Base-by-base conservation (phyloP, 2,329 filamentous ascomycete genomes). In the Purpureocillium lavendulum region DNA sequence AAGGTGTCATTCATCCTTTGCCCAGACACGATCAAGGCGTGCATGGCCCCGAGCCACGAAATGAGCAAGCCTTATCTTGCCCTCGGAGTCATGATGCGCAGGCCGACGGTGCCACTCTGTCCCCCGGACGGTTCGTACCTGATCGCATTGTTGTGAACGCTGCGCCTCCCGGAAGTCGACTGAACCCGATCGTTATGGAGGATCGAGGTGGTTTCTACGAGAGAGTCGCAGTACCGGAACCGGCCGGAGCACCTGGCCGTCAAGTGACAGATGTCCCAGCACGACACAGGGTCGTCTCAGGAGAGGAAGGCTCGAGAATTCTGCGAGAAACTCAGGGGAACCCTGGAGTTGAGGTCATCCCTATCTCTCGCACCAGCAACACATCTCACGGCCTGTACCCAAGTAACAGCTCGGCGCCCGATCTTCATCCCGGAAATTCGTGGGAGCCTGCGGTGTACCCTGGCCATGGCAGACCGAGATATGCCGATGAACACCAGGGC, bases 161-260 rank as follows among this genome's bases (percentile, higher is more conserved):
- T 36, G 46, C 52, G 39, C 51, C 56, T 34, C 51, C 51, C 14
- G 61, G 58, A 38, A 52, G 49, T 17, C 52, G 52, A 30, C 49
- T 49, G n/a, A 58, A 55, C 16, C 57, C 57, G 14, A 53, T 64
- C 35, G 39, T 63, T 45, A 65, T 66, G 61, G 60, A 65, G 44
- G 59, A 65, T 47, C 54, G 60, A 24, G 60, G 59, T 40, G 58
- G 59, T 13, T 62, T 63, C 39, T 60, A 51, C 43, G 61, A 61
- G 44, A 59, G 56, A 40, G 50, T 63, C 29, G 44, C 48, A 41
- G 45, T 8, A 10, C 21, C 21, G 6, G 21, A 26, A 26, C 21
- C 21, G 5, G 21, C 21, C 21, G 21, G 21, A 6, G 6, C 10
- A 15, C 38, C 42, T 30, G 18, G 37, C 26, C 41, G 39, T 30